Conservation (phyloP, 371 early-diverging fungal genomes). For the Haplosporangium sp. region DNA sequence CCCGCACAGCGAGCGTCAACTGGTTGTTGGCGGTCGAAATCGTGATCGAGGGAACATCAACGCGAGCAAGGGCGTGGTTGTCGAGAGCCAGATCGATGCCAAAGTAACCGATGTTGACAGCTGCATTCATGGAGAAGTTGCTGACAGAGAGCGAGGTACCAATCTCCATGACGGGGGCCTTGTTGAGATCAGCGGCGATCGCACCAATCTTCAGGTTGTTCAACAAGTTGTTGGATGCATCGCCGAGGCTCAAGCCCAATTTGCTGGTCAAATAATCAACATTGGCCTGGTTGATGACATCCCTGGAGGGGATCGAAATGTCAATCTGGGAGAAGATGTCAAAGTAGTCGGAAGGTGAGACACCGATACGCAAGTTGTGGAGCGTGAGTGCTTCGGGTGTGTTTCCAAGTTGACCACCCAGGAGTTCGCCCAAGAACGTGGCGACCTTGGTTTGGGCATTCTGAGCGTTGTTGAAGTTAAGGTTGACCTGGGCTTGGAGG, state of each 20-base stretch:
- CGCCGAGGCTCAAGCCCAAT: constrained; percentile 25
- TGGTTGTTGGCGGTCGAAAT: constrained; percentile 50
- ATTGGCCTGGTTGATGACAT: constrained; percentile 39
- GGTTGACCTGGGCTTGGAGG: constrained; percentile 35
- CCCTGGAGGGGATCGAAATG: constrained; percentile 47
- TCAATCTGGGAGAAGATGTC: constrained; percentile 47
- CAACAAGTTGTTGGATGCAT: constrained; percentile 26
- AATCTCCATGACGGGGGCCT: constrained; percentile 47
- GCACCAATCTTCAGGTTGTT: constrained; percentile 43
- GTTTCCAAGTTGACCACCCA: constrained; percentile 44
- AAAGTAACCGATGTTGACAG: constrained; percentile 55
- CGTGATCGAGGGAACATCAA: constrained; percentile 51
- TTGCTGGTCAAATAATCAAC: constrained; percentile 24
- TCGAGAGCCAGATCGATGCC: constrained; percentile 53
- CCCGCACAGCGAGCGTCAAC: constrained; percentile 42
- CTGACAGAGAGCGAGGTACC: constrained; percentile 47
- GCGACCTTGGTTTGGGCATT: constrained; percentile 43
- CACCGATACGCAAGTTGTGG: constrained; percentile 51
- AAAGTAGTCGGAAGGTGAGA: constrained; percentile 50
- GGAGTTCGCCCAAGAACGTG: constrained; percentile 32
- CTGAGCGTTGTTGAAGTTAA: constrained; percentile 45
- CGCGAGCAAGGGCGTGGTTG: constrained; percentile 26
- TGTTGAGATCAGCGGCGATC: constrained; percentile 42
- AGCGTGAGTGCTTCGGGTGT: constrained; percentile 46
- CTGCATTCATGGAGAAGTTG: constrained; percentile 41